Evolutionary conservation across 768 basidiomycete species (phyloP), one percentile per base, ranked within the genome.

Genomic region (Hysterangium stoloniferum): DNA sequence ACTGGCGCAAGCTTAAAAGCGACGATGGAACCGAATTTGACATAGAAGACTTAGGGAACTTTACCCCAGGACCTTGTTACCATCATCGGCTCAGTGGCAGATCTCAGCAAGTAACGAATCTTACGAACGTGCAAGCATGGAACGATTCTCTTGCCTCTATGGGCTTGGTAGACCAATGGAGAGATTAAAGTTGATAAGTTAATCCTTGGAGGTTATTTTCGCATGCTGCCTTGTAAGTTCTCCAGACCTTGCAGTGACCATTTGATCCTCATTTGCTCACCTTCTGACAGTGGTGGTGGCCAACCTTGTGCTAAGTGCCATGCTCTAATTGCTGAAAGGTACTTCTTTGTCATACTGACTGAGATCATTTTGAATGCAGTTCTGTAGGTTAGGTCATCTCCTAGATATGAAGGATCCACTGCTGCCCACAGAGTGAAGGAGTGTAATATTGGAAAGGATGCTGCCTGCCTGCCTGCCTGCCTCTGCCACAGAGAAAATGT

Each of bases 11-110:
- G 15, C 73, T 94, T 52, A 79, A 73, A 60, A 77, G 83, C 20
- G 91, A 94, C 64, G 79, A 83, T 28, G 88, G 78, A 51, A 90
- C 91, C 29, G 80, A 81, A 59, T 93, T 89, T 66, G 90, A 94
- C 62, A 72, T 82, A 57, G 84, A 88, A 61, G 72, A 89, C 90
- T 28, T 94, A 90, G 91, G 91, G 91, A 41, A 94, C 89, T 1
- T 90, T 86, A 17, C 91, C 91, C 46, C 86, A 94, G 62, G 91
- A 94, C 60, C 83, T 85, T 29, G 82, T 84, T 44, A 72, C 86
- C 17, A 93, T 94, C 63, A 86, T 80, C 17, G 89, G 88, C 52
- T 65, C 68, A 22, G 81, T 89, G 53, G 58, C 74, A 1, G 85
- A 88, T 60, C 68, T 78, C 1, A 74, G 71, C 37, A 82, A 81